Conservation (phyloP, 2,329 filamentous ascomycete genomes). For the Onygenales sp. region DNA sequence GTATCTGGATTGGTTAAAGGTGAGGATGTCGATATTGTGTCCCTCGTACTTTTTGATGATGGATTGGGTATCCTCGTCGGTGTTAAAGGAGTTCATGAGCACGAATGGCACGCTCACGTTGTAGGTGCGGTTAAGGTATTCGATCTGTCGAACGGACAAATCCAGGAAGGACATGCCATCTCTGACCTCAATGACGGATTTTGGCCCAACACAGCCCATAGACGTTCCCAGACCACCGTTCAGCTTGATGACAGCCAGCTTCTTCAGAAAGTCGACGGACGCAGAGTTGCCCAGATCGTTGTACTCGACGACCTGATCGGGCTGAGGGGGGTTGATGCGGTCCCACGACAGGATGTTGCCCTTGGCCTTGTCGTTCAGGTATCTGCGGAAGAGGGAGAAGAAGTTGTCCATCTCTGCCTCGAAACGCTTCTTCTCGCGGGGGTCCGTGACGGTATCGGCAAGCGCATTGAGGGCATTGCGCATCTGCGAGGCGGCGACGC, state of each 20-base stretch:
- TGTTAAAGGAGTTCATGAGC: constrained; percentile 99
- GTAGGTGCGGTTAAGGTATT: constrained; percentile 98
- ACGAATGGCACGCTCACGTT: constrained; percentile 95
- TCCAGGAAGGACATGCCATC: constrained; percentile 99
- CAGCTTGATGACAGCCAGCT: constrained; percentile 96
- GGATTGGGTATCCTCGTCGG: constrained; percentile 90
- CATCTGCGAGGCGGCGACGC: constrained; percentile 97
- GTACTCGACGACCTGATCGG: constrained; percentile 92
- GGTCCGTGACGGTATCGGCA: constrained; percentile 78
- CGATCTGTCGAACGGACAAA: constrained; percentile 95
- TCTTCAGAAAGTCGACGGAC: constrained; percentile 89
- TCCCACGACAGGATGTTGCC: constrained; percentile 95
- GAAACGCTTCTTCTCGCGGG: constrained; percentile 66
- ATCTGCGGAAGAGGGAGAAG: constrained; percentile 95
- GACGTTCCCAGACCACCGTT: constrained; percentile 99
- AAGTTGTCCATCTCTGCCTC: constrained; percentile 99
- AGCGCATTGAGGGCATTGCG: constrained; percentile 92
- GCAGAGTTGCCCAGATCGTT: constrained; percentile 80
- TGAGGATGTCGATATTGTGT: constrained; percentile 98
- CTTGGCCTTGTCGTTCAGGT: constrained; percentile 98
- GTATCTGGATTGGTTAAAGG: constrained; percentile 99
- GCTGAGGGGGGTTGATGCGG: constrained; percentile 85
- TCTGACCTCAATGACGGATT: constrained; percentile 98
- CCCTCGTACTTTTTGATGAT: constrained; percentile 99
- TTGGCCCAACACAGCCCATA: constrained; percentile 98